phyloP scores from a whole-genome alignment of 495 filamentous ascomycete species.

The Cladorrhinum samala region DNA sequence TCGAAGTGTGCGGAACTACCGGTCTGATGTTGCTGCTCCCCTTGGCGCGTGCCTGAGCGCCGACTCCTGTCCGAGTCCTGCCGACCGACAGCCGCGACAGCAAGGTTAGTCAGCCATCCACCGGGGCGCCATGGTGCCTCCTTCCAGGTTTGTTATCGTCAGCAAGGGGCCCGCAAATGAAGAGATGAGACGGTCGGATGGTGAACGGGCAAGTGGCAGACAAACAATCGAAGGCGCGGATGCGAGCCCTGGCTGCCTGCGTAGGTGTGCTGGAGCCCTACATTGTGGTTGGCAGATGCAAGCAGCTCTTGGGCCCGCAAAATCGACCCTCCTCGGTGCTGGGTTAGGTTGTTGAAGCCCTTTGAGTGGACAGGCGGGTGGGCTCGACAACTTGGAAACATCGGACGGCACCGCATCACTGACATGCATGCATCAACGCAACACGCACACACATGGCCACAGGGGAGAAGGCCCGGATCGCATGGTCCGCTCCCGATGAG shows the following conservation, averaged over 20 bases:
- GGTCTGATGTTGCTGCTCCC: too few species aligned
- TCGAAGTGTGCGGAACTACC: neutral
- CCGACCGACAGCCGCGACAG: too few species aligned
- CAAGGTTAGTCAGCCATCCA: too few species aligned
- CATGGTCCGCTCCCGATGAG: neutral
- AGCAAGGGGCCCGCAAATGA: neutral
- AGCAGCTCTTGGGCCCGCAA: neutral
- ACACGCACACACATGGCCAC: neutral
- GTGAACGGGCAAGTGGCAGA: neutral
- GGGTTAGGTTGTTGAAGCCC: neutral
- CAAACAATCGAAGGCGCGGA: constrained; percentile 1
- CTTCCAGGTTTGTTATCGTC: neutral
- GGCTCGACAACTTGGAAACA: too few species aligned
- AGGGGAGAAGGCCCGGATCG: constrained; percentile 6
- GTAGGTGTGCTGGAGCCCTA: neutral
- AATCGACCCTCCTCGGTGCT: neutral
- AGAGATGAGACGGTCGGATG: neutral
- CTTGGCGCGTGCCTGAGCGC: too few species aligned
- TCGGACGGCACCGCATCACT: neutral
- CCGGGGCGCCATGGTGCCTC: too few species aligned
- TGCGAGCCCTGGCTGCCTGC: neutral
- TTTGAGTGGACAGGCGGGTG: neutral
- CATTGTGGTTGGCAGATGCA: neutral
- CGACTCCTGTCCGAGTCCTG: too few species aligned
- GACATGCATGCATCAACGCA: neutral